Conservation (phyloP, 257 asterid species). For the Nicotiana undulata region DNA sequence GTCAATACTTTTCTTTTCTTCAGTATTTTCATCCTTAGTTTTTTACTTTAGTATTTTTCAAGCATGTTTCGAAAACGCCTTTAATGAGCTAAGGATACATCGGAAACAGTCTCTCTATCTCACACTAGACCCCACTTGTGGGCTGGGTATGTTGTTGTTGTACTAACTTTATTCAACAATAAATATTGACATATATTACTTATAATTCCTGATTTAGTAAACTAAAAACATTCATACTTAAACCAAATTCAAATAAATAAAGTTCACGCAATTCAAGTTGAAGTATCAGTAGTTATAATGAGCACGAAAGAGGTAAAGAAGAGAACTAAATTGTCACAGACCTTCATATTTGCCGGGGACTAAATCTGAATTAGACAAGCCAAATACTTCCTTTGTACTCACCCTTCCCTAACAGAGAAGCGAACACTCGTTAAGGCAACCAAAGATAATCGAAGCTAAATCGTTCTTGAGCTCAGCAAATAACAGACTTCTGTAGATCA, state of each 20-base stretch:
- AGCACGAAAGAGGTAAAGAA: background rate
- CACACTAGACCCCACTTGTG: too few relatives aligned
- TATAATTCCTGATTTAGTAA: background rate
- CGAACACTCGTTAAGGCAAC: background rate
- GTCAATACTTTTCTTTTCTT: too few relatives aligned
- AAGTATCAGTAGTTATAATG: background rate
- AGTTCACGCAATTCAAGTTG: background rate
- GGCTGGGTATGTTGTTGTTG: too few relatives aligned
- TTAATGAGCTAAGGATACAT: too few relatives aligned
- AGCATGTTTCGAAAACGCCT: too few relatives aligned
- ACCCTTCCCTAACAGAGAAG: slow-evolving; percentile 69
- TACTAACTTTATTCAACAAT: background rate
- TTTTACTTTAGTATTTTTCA: too few relatives aligned
- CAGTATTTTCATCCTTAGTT: too few relatives aligned
- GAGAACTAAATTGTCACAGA: slow-evolving; percentile 9
- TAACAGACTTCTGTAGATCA: background rate
- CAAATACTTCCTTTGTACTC: slow-evolving; percentile 78
- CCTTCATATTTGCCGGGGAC: slow-evolving; percentile 99
- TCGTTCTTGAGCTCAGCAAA: background rate
- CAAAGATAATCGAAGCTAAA: background rate
- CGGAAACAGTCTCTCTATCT: too few relatives aligned
- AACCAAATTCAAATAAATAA: background rate
- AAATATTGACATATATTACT: background rate
- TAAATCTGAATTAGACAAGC: slow-evolving; percentile 76
- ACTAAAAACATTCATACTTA: background rate